Base-by-base conservation (phyloP, 2,329 filamentous ascomycete genomes). In the Hymenotorrendiella dingleyae region DNA sequence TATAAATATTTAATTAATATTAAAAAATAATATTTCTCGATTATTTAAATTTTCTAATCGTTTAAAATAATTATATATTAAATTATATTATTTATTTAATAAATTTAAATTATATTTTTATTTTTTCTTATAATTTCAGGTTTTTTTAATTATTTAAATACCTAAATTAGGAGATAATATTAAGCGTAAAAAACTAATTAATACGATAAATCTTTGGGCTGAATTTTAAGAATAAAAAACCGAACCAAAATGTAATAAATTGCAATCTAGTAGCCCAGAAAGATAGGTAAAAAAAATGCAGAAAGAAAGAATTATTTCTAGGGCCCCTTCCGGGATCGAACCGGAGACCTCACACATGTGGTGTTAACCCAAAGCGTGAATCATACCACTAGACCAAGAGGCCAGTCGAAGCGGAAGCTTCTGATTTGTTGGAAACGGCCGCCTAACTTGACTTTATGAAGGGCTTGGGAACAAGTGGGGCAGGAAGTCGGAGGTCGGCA, bases 381-480 rank as follows among this genome's bases (percentile, higher is more conserved):
- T 30, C 28, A 30, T 30, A 30, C 28, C 28, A 30, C 28, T 30
- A 30, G 28, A 30, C 28, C 28, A 30, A 30, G 28, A 30, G 28
- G 28, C 28, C 28, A n/a, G n/a, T n/a, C n/a, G n/a, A n/a, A n/a
- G n/a, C n/a, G n/a, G 12, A 14, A 16, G 14, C 17, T 30, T n/a
- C 10, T 30, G 14, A n/a, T 30, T 30, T 30, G n/a, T 14, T 30
- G 11, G 7, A 7, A 1, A 1, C 6, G 5, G 1, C 8, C 3
- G 1, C 3, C 10, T 3, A 14, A 30, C 17, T 30, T 30, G 28
- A 14, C 1, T 2, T 11, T 30, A 30, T 16, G 1, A 5, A 5
- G 10, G 10, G 12, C 6, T 29, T 29, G 8, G 6, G n/a, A n/a
- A 2, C 2, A 12, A 5, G 4, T 4, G 4, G 9, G 9, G 26